phyloP scores from a whole-genome alignment of 2,329 filamentous ascomycete genomes.

The Mycocentrospora acerina region DNA sequence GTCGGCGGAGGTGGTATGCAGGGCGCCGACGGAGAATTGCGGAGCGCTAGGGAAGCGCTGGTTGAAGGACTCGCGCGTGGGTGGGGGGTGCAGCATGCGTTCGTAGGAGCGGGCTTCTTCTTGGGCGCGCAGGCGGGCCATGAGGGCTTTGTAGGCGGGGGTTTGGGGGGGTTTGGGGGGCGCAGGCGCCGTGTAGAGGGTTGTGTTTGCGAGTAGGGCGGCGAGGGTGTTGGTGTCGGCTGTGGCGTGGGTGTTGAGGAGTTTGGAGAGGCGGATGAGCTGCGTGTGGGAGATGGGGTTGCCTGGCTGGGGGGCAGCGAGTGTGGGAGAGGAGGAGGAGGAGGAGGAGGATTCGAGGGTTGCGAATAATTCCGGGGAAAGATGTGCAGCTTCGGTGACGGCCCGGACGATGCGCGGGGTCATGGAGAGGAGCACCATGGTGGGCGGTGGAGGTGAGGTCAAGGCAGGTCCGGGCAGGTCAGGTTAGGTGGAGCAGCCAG shows the following conservation, averaged over 20 bases:
- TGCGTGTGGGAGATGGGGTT: conserved; percentile 73
- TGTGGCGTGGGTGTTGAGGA: conserved; percentile 42
- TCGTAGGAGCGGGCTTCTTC: conserved; percentile 83
- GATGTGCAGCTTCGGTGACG: conserved; percentile 44
- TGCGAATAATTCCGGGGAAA: conserved; percentile 18
- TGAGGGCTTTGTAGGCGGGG: conserved; percentile 80
- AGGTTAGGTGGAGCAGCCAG: neutral
- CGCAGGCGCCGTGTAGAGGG: conserved; percentile 76
- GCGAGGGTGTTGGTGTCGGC: conserved; percentile 57
- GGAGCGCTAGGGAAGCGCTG: conserved; percentile 58
- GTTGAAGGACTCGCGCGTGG: conserved; percentile 59
- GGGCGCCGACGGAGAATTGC: conserved; percentile 50
- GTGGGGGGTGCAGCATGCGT: conserved; percentile 69
- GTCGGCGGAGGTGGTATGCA: conserved; percentile 44
- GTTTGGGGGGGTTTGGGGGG: conserved; percentile 68
- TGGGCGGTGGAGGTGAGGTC: conserved; percentile 6
- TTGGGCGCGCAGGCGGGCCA: conserved; percentile 79
- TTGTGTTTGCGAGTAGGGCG: conserved; percentile 68
- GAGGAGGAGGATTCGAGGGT: no score
- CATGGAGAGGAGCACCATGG: conserved; percentile 79
- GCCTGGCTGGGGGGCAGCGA: conserved; percentile 57
- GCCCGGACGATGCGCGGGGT: conserved; percentile 68
- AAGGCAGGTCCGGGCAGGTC: no score
- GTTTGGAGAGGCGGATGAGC: conserved; percentile 63
- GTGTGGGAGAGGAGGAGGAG: no score